These are phyloP conservation scores for Candida easanensis DNA, from an alignment of 805 yeast genomes.

Conservation along the genomic window DNA sequence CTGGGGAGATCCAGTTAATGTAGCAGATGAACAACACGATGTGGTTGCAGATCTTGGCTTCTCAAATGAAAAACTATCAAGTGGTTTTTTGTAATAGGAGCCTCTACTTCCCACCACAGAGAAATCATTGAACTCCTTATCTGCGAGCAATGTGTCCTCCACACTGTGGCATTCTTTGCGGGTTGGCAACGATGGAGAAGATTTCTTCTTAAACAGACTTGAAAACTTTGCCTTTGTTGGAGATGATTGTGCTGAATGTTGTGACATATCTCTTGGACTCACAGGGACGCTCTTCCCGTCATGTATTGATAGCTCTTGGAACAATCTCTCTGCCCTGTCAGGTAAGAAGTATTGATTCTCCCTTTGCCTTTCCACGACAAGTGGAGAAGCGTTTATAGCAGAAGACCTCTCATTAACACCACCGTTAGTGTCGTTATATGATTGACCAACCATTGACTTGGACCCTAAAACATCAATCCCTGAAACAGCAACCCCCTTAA, in stretches of 20 bases:
- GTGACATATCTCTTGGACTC: too few species aligned
- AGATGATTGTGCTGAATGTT: constrained; percentile 2
- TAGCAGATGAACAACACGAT: neutral
- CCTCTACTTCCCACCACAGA: constrained; percentile 7
- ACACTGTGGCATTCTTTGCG: constrained; percentile 22
- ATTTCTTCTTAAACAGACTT: constrained; percentile 6
- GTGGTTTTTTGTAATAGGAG: constrained; percentile 7
- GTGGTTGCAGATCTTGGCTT: neutral
- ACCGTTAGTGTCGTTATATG: too few species aligned
- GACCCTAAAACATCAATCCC: neutral
- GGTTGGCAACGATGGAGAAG: constrained; percentile 8
- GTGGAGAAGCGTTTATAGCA: neutral
- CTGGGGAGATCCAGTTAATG: neutral
- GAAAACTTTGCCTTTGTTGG: constrained; percentile 1
- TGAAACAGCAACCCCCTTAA: neutral
- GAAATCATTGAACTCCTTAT: constrained; percentile 23
- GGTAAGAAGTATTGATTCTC: too few species aligned
- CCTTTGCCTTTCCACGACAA: neutral
- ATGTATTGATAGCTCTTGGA: too few species aligned
- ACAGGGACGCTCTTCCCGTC: too few species aligned
- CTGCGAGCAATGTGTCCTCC: constrained; percentile 26
- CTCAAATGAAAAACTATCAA: constrained; percentile 12
- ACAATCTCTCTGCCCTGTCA: too few species aligned
- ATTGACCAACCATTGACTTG: too few species aligned
- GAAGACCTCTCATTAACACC: too few species aligned